These are phyloP conservation scores for Dillenia turbinata DNA, from an alignment of 164 flowering plant genomes.

Conservation along the genomic window DNA sequence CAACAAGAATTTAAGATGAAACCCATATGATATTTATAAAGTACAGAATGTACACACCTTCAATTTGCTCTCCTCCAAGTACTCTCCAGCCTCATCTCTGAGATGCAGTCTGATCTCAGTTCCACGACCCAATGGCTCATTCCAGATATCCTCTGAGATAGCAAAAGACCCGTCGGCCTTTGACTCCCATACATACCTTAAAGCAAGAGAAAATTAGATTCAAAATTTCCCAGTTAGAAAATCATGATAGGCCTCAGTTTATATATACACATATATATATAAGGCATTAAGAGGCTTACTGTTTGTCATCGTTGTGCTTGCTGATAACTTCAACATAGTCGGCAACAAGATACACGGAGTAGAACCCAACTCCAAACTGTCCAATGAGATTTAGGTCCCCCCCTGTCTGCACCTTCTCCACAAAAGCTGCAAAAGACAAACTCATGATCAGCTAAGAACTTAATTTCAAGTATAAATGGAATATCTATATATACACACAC, in stretches of 20 bases:
- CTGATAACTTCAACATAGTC: conserved; percentile 97
- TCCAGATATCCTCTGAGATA: conserved; percentile 83
- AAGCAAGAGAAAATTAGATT: conserved; percentile 5
- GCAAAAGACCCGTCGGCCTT: conserved; percentile 99
- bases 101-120: conserved; percentile 93
- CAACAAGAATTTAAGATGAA: too few relatives aligned
- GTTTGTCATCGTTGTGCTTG: conserved; percentile 96
- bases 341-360: conserved; percentile 95
- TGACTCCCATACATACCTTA: conserved; percentile 97
- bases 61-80: conserved; percentile 80
- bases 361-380: conserved; percentile 99
- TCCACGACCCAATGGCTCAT: conserved; percentile 98
- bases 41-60: conserved; percentile 45
- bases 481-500: neutral
- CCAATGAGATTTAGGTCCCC: conserved; percentile 97
- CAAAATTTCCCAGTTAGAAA: neutral
- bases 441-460: neutral
- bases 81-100: conserved; percentile 91
- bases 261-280: too few relatives aligned
- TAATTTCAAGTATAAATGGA: neutral
- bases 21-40: too few relatives aligned
- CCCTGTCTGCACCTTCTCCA: conserved; percentile 91
- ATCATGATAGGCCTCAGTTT: neutral
- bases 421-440: conserved; percentile 59
- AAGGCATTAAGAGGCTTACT: conserved; percentile 42